A percentile compares a stretch with the other conserved stretches of the same genome.
phyloP scores from a whole-genome alignment of 306 rosid species.

The Cicer chorassanicum region DNA sequence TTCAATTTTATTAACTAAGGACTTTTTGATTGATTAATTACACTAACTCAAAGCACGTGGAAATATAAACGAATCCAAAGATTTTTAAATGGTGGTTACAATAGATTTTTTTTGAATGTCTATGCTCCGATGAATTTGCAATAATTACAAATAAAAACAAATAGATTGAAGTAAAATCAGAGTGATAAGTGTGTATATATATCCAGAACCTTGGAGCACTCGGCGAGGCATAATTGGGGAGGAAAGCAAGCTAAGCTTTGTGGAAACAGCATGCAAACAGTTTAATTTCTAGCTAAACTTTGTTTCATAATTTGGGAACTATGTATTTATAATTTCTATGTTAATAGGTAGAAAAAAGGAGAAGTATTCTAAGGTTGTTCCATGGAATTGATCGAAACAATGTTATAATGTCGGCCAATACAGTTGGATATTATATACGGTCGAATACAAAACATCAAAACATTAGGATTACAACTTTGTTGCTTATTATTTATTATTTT shows the following conservation, averaged over 20 bases:
- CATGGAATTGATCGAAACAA: conserved; percentile 48
- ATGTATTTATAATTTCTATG: neutral
- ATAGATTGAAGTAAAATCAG: neutral
- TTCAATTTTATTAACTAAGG: no score
- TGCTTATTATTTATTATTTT: neutral
- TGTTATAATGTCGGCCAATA: conserved; percentile 11
- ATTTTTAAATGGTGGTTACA: no score
- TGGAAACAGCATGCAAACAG: conserved; percentile 12
- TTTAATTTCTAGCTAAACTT: neutral
- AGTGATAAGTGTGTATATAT: neutral
- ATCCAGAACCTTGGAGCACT: conserved; percentile 52
- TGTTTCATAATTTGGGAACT: neutral
- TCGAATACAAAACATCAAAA: conserved; percentile 39
- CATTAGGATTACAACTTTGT: neutral
- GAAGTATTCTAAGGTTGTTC: conserved; percentile 39
- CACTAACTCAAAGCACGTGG: no score
- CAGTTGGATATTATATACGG: neutral
- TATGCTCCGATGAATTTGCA: conserved; percentile 9
- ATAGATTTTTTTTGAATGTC: no score
- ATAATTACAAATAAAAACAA: neutral
- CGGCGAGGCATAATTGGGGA: conserved; percentile 47
- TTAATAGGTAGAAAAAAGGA: neutral
- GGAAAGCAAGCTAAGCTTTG: neutral
- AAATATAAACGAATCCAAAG: no score
- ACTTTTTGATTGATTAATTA: no score